Conservation (phyloP, 179 eudicot genomes). For the Beta lomatogona region DNA sequence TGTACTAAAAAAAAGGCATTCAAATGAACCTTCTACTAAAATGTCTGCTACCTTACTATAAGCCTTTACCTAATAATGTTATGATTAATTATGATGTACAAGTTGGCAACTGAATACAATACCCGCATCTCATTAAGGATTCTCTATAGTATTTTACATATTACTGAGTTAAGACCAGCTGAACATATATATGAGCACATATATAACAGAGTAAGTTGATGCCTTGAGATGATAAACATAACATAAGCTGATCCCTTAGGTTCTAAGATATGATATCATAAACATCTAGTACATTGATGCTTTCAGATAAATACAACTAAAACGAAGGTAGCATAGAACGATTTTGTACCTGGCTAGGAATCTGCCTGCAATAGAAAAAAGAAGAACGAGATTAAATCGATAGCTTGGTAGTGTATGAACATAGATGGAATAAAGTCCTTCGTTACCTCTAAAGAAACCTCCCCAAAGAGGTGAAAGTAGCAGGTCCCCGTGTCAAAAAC, state of each 20-base stretch:
- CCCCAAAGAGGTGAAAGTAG: constrained; percentile 90
- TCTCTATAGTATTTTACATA: too few species aligned
- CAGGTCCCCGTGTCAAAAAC: constrained; percentile 94
- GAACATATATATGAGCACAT: too few species aligned
- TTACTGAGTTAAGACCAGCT: too few species aligned
- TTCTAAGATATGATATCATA: background rate
- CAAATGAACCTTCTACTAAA: too few species aligned
- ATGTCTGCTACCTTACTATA: too few species aligned
- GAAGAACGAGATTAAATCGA: constrained; percentile 55
- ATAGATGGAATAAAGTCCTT: constrained; percentile 67
- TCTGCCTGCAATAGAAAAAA: constrained; percentile 72
- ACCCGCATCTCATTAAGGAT: too few species aligned
- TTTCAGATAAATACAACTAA: background rate
- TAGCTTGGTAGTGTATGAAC: constrained; percentile 75
- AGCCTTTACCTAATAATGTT: too few species aligned
- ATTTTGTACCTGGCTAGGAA: constrained; percentile 79
- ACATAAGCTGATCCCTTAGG: background rate
- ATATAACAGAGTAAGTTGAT: too few species aligned
- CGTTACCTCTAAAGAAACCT: constrained; percentile 67
- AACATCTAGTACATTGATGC: background rate
- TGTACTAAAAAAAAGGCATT: too few species aligned
- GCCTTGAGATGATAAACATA: too few species aligned
- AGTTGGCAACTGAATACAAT: too few species aligned
- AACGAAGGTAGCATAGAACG: background rate
- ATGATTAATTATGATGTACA: too few species aligned